These are phyloP conservation scores for Periconia macrospinosa DNA, from an alignment of 2,329 filamentous ascomycete species.

Conservation along the genomic window DNA sequence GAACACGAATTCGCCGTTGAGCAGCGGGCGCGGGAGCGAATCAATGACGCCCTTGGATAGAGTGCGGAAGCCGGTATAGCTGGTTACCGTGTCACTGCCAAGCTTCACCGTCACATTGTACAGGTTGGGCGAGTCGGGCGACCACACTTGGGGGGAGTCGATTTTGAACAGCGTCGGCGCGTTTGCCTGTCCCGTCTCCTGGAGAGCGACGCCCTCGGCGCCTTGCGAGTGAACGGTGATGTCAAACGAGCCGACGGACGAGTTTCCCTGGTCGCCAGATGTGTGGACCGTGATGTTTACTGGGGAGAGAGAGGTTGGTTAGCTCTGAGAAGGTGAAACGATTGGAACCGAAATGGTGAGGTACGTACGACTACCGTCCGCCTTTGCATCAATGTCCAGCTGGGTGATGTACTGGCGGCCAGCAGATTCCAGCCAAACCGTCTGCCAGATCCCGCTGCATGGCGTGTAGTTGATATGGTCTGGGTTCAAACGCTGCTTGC, in stretches of 20 bases:
- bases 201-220: conserved; percentile 47
- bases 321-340: conserved; percentile 5
- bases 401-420: conserved; percentile 60
- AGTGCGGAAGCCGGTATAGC: conserved; percentile 71
- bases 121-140: conserved; percentile 62
- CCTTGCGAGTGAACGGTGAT: conserved; percentile 42
- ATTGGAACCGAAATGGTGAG: background rate
- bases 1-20: conserved; percentile 72
- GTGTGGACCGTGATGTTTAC: conserved; percentile 61
- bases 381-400: conserved; percentile 59
- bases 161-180: conserved; percentile 59
- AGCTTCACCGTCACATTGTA: conserved; percentile 65
- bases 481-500: conserved; percentile 63
- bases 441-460: conserved; percentile 75
- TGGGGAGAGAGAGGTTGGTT: conserved; percentile 35
- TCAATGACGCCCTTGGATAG: conserved; percentile 60
- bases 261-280: conserved; percentile 35
- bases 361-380: conserved; percentile 34
- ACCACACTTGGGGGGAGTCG: conserved; percentile 63
- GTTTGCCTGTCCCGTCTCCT: conserved; percentile 51
- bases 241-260: conserved; percentile 10
- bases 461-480: conserved; percentile 72
- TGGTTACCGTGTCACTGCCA: conserved; percentile 58
- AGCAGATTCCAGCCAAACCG: conserved; percentile 70
- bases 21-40: conserved; percentile 61